phyloP scores from a whole-genome alignment of 1,139 yeast genomes.

The Nakaseomyces bracarensis region DNA sequence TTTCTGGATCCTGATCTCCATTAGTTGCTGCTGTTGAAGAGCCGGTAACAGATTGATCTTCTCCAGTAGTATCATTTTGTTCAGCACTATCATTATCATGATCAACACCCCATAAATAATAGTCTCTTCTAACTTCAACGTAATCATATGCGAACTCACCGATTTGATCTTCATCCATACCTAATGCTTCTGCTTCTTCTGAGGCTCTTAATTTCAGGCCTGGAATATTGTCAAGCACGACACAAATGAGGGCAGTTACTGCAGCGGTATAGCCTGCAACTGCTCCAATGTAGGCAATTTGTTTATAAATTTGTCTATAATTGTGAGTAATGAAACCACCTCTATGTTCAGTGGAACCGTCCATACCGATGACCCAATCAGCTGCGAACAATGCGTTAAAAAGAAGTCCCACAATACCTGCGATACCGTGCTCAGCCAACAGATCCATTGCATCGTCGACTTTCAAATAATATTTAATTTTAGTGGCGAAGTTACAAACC shows the following conservation, averaged over 20 bases:
- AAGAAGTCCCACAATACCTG: constrained; percentile 81
- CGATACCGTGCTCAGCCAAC: constrained; percentile 96
- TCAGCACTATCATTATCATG: constrained; percentile 17
- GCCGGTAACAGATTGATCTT: constrained; percentile 2
- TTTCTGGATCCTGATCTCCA: background rate
- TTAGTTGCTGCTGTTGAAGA: constrained; percentile 5
- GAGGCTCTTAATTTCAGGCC: constrained; percentile 72
- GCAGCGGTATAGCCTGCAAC: constrained; percentile 67
- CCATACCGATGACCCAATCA: constrained; percentile 82
- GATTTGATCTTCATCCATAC: constrained; percentile 93
- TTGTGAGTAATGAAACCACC: constrained; percentile 94
- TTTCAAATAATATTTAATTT: constrained; percentile 67
- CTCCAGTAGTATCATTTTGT: background rate
- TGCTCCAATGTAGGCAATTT: constrained; percentile 74
- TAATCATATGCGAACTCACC: constrained; percentile 98
- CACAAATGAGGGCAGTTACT: constrained; percentile 70
- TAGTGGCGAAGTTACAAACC: constrained; percentile 84
- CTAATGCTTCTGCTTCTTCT: constrained; percentile 79
- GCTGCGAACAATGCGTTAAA: constrained; percentile 87
- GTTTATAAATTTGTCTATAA: constrained; percentile 86
- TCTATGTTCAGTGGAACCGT: constrained; percentile 65
- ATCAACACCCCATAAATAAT: constrained; percentile 54
- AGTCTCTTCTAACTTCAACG: constrained; percentile 93
- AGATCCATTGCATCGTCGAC: constrained; percentile 94
- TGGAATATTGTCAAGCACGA: constrained; percentile 68